These are phyloP conservation scores for Phytophthora tubulina DNA, from an alignment of 352 stramenopile species.

Conservation along the genomic window DNA sequence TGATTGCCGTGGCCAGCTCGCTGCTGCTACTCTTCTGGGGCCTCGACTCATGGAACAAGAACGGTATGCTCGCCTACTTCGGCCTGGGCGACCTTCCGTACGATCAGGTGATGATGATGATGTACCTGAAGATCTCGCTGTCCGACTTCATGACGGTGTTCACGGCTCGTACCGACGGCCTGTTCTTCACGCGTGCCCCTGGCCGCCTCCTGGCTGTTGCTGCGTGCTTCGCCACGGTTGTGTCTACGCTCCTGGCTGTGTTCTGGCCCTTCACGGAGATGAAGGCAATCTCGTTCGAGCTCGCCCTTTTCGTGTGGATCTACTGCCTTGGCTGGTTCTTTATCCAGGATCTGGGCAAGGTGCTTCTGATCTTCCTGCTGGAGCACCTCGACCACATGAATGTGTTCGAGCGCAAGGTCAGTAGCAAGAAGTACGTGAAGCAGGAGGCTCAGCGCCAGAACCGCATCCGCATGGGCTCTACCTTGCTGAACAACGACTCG, in stretches of 20 bases:
- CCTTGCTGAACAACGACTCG: constrained; percentile 69
- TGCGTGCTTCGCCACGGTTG: constrained; percentile 76
- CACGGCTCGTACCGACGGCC: constrained; percentile 80
- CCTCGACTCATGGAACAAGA: constrained; percentile 85
- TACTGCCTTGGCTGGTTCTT: constrained; percentile 92
- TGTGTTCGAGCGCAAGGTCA: constrained; percentile 65
- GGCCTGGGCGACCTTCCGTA: constrained; percentile 82
- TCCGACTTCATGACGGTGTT: constrained; percentile 95
- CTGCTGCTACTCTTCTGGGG: constrained; percentile 87
- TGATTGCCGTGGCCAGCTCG: constrained; percentile 86
- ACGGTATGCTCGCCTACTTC: constrained; percentile 68
- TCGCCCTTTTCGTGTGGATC: constrained; percentile 88
- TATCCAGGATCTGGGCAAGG: constrained; percentile 86
- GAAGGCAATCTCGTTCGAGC: constrained; percentile 76
- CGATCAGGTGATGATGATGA: constrained; percentile 91
- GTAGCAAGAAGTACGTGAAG: constrained; percentile 65
- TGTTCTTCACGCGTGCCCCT: constrained; percentile 86
- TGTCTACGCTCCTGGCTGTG: constrained; percentile 87
- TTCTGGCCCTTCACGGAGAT: constrained; percentile 88
- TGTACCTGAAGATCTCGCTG: constrained; percentile 96
- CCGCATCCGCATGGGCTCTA: constrained; percentile 78
- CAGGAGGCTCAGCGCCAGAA: constrained; percentile 81
- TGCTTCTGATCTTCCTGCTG: constrained; percentile 69
- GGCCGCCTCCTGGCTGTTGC: constrained; percentile 77
- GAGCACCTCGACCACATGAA: constrained; percentile 68